Base-by-base conservation (phyloP, 2,329 filamentous ascomycete genomes). In the Fusarium buxicola region DNA sequence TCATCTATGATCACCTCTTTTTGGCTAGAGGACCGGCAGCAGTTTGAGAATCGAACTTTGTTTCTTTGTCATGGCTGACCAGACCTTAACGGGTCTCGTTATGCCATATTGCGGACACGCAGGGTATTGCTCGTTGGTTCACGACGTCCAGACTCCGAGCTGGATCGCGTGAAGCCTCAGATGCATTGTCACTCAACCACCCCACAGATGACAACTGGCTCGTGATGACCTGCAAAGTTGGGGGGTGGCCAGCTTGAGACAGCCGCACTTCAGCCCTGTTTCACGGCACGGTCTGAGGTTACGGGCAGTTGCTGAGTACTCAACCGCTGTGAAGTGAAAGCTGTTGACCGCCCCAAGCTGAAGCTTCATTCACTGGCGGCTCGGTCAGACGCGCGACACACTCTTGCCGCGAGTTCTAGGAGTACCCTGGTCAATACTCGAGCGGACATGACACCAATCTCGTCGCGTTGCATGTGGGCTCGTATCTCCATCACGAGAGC, bases 141-240 rank as follows among this genome's bases (percentile, higher is more conserved):
- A 44, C 12, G 32, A 16, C 35, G 18, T 39, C 36, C 36, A 36
- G 30, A 44, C 50, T 44, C 32, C 38, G 36, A 25, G 25, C 39
- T 53, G 34, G 44, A 28, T 55, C 24, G 30, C 38, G 55, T 34
- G 60, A 55, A 60, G 16, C 45, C 45, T 53, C 47, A 45, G 58
- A 44, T 40, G 60, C 28, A 50, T 41, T 58, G 40, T 58, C 52
- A 34, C 45, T 52, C 56, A 49, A 21, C 28, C 58, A 58, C 58
- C 59, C 62, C 63, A 64, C 56, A 59, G 48, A 54, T 47, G 63
- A 62, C 49, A 65, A 39, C 47, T 64, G 59, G 55, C 61, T 65
- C 55, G 50, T 63, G 66, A 69, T 63, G 51, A 43, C 63, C 49
- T 64, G 65, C 63, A 60, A 54, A 30, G 36, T 32, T 41, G 58